These are phyloP conservation scores for Lupinus albus DNA, from an alignment of 306 rosid species.

Conservation along the genomic window DNA sequence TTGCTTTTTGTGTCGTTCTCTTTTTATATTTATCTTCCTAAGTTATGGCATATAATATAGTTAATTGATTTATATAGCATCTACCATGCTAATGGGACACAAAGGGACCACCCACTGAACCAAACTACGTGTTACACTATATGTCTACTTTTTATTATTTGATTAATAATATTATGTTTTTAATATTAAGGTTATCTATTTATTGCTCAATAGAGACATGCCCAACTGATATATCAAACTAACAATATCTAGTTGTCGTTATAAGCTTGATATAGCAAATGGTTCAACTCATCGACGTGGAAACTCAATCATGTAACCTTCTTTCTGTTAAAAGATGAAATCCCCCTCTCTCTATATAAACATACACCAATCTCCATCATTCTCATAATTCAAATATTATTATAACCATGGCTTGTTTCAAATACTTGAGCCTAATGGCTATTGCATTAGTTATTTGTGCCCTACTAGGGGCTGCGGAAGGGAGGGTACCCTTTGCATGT, in stretches of 20 bases:
- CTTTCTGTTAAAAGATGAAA: conserved; percentile 42
- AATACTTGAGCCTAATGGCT: not conserved
- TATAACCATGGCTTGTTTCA: conserved; percentile 2
- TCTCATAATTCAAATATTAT: too few relatives aligned
- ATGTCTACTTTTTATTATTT: too few relatives aligned
- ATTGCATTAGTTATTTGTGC: conserved; percentile 2
- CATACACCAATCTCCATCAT: not conserved
- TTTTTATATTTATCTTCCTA: conserved; percentile 11
- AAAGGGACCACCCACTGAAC: conserved; percentile 32
- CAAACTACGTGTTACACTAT: too few relatives aligned
- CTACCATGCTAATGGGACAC: conserved; percentile 20
- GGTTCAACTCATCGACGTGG: conserved; percentile 56
- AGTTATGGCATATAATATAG: conserved; percentile 41
- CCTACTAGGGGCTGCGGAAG: conserved; percentile 18
- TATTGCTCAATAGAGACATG: too few relatives aligned
- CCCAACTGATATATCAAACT: not conserved
- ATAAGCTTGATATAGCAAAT: conserved; percentile 2
- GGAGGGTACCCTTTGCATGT: conserved; percentile 74
- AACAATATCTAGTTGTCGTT: conserved; percentile 22
- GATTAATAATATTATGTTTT: too few relatives aligned
- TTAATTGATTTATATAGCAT: conserved; percentile 27
- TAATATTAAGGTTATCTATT: too few relatives aligned
- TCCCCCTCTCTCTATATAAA: conserved; percentile 31
- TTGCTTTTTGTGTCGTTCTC: conserved; percentile 2
- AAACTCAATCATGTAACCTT: conserved; percentile 55